Evolutionary conservation across 2,329 filamentous ascomycete species (phyloP).

Genomic region (Scytalidium sp.): DNA sequence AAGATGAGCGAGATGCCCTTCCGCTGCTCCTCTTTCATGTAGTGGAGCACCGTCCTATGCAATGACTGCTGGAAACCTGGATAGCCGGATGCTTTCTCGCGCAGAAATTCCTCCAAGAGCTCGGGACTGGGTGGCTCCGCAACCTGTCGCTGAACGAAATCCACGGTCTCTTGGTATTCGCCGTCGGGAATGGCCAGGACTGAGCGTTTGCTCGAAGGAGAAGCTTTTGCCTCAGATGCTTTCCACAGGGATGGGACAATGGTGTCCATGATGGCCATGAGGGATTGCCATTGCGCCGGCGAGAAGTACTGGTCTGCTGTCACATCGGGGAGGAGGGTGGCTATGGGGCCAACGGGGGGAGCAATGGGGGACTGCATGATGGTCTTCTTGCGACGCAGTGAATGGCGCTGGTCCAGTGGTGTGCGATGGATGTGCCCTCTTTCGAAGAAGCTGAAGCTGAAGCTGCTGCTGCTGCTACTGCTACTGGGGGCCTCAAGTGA

Average conservation of each 20-base stretch:
- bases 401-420: too few relatives aligned
- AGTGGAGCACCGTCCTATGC: conserved; percentile 36
- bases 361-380: neutral
- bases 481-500: too few relatives aligned
- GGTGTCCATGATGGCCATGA: conserved; percentile 55
- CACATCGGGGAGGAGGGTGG: conserved; percentile 14
- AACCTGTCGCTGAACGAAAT: conserved; percentile 33
- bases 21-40: conserved; percentile 22
- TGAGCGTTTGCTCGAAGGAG: conserved; percentile 27
- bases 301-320: conserved; percentile 36
- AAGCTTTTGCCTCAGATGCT: conserved; percentile 32
- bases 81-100: conserved; percentile 47
- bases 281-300: conserved; percentile 49
- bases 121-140: conserved; percentile 37
- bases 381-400: neutral
- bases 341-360: neutral
- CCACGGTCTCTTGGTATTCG: conserved; percentile 47
- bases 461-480: too few relatives aligned
- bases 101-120: conserved; percentile 49
- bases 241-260: conserved; percentile 56
- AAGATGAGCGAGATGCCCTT: conserved; percentile 22
- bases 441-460: too few relatives aligned
- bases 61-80: conserved; percentile 50
- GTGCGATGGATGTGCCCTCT: too few relatives aligned
- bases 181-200: conserved; percentile 44